Evolutionary conservation across 352 stramenopile species (phyloP).

Genomic region (Phytopythium cucurbitacearum): DNA sequence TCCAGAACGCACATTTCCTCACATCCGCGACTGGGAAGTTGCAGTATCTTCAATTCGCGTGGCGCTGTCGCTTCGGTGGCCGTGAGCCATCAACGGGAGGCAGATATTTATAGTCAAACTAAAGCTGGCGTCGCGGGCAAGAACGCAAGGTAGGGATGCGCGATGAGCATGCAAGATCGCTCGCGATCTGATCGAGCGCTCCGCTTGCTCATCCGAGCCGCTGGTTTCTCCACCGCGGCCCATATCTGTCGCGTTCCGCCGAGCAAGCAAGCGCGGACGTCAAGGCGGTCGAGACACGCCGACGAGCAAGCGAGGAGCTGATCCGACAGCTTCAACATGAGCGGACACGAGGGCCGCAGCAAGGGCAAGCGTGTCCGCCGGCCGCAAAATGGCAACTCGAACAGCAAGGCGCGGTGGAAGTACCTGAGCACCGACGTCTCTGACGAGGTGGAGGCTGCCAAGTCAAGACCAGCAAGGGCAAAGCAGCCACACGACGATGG

Average conservation of each 20-base stretch:
- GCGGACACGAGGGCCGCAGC: constrained; percentile 23
- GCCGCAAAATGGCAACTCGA: constrained; percentile 40
- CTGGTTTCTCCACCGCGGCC: no score
- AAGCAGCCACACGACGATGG: background rate
- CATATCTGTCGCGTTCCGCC: background rate
- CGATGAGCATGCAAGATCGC: constrained; percentile 1
- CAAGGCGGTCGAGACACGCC: no score
- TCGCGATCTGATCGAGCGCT: no score
- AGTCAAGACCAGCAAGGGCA: constrained; percentile 3
- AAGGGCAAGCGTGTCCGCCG: constrained; percentile 60
- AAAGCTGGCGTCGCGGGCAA: background rate
- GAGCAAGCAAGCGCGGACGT: background rate
- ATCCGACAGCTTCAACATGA: constrained; percentile 7
- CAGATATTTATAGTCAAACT: no score
- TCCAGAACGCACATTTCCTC: no score
- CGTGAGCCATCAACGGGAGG: no score
- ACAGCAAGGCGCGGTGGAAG: constrained; percentile 46
- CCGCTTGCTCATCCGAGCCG: no score
- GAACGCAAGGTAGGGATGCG: background rate
- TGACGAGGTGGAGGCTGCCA: constrained; percentile 28
- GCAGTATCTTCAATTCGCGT: no score
- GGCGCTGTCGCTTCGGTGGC: no score
- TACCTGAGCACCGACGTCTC: constrained; percentile 42
- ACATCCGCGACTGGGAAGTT: no score
- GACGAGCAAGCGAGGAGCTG: no score